Conservation (phyloP, 164 flowering plant genomes). For the Saururus chinensis region DNA sequence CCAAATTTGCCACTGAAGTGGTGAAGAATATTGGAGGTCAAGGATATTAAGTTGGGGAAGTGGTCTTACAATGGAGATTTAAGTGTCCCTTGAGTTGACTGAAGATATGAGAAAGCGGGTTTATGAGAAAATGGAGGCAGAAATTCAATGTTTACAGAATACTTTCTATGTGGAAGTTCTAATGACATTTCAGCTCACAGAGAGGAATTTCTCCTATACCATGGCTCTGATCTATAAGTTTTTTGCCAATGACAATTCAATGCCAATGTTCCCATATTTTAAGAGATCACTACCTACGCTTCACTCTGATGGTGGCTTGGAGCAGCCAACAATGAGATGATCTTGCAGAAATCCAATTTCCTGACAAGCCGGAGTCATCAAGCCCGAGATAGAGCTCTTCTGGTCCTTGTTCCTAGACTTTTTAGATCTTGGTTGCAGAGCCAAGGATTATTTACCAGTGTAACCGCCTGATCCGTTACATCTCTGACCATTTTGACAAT, state of each 20-base stretch:
- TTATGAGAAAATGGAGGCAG: slow-evolving; percentile 49
- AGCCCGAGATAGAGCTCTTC: slow-evolving; percentile 62
- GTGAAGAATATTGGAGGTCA: slow-evolving; percentile 55
- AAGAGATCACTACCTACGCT: slow-evolving; percentile 46
- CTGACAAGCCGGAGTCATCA: slow-evolving; percentile 33
- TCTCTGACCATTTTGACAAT: slow-evolving; percentile 67
- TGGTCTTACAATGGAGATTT: slow-evolving; percentile 56
- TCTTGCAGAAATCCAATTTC: slow-evolving; percentile 37
- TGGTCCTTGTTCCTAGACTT: slow-evolving; percentile 66
- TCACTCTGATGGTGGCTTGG: slow-evolving; percentile 8
- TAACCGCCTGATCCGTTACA: slow-evolving; percentile 77
- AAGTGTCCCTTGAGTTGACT: slow-evolving; percentile 65
- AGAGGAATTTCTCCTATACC: slow-evolving; percentile 68
- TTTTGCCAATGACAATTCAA: slow-evolving; percentile 36
- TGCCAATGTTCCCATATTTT: slow-evolving; percentile 47
- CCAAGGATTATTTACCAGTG: slow-evolving; percentile 64
- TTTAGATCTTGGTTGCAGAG: slow-evolving; percentile 70
- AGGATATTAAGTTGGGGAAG: slow-evolving; percentile 34
- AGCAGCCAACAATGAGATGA: slow-evolving; percentile 25
- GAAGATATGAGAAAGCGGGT: slow-evolving; percentile 72
- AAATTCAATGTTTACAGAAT: slow-evolving; percentile 58
- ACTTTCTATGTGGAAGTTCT: slow-evolving; percentile 74
- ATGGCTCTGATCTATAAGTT: slow-evolving; percentile 54
- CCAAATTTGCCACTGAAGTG: slow-evolving; percentile 32
- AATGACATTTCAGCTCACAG: slow-evolving; percentile 76